Evolutionary conservation across 2,329 filamentous ascomycete species (phyloP).

Genomic region (Aulographum hederae): DNA sequence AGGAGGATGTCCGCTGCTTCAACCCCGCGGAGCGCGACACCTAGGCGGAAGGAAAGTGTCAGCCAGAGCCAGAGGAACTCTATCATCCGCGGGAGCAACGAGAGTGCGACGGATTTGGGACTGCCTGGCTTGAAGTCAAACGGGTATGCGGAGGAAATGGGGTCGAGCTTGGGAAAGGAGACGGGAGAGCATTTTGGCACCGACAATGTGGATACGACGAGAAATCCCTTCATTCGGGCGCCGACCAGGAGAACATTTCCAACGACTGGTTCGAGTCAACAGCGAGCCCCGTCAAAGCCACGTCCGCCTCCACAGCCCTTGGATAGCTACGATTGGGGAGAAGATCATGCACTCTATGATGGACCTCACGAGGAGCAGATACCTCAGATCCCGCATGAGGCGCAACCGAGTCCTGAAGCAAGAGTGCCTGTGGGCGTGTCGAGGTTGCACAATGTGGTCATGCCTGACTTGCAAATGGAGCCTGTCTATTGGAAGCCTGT

Average conservation of each 20-base stretch:
- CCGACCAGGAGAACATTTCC: constrained; percentile 23
- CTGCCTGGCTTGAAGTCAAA: no score
- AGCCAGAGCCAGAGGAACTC: background rate
- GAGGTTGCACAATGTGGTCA: constrained; percentile 71
- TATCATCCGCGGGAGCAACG: background rate
- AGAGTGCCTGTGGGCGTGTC: constrained; percentile 76
- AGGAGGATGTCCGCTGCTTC: background rate
- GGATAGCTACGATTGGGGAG: constrained; percentile 31
- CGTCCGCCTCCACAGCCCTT: constrained; percentile 5
- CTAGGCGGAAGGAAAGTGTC: no score
- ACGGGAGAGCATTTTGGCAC: no score
- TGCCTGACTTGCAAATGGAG: constrained; percentile 69
- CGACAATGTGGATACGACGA: constrained; percentile 16
- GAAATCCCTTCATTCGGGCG: constrained; percentile 32
- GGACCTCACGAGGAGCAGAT: constrained; percentile 6
- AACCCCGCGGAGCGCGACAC: no score
- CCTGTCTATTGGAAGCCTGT: constrained; percentile 96
- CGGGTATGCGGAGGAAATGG: background rate
- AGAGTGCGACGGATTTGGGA: background rate
- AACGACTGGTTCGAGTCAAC: constrained; percentile 18
- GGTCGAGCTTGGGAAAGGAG: background rate
- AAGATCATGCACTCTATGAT: constrained; percentile 6
- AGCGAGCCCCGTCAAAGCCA: constrained; percentile 6
- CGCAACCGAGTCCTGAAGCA: constrained; percentile 18
- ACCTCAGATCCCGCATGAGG: constrained; percentile 9